Conservation (phyloP, 208 protist genomes). For the Leishmania lainsoni region DNA sequence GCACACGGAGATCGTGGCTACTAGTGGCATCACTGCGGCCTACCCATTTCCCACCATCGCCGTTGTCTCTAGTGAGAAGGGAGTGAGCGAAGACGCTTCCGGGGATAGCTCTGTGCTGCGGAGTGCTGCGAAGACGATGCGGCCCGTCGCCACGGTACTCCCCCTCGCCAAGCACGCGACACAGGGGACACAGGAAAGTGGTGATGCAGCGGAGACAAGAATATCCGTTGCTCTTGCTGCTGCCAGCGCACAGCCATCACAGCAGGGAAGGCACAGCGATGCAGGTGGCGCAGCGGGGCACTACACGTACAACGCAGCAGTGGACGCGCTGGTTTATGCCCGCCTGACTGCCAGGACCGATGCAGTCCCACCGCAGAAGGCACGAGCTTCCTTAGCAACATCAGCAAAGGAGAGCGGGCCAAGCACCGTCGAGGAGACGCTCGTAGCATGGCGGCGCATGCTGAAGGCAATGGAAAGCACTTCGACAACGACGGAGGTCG, state of each 20-base stretch:
- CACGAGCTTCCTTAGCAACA: not conserved
- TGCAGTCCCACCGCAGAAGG: not conserved
- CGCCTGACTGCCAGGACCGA: not conserved
- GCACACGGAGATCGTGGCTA: not conserved
- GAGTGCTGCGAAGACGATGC: not conserved
- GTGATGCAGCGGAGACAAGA: not conserved
- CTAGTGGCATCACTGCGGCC: not conserved
- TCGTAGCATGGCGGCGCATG: constrained; percentile 19
- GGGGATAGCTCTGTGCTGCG: not conserved
- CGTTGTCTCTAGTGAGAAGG: not conserved
- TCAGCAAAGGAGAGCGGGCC: not conserved
- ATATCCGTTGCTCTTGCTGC: not conserved
- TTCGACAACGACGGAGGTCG: not conserved
- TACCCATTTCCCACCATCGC: not conserved
- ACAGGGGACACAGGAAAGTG: not conserved
- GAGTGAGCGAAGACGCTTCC: not conserved
- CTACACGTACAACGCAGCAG: constrained; percentile 28
- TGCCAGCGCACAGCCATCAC: not conserved
- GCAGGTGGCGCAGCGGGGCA: not conserved
- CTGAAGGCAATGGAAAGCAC: constrained; percentile 9
- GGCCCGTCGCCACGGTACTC: not conserved
- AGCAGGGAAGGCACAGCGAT: not conserved
- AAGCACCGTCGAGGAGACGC: constrained; percentile 1
- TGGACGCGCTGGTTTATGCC: constrained; percentile 12
- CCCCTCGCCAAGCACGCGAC: not conserved